Conservation (phyloP, 2,329 filamentous ascomycete species). For the Plenodomus lindquistii region DNA sequence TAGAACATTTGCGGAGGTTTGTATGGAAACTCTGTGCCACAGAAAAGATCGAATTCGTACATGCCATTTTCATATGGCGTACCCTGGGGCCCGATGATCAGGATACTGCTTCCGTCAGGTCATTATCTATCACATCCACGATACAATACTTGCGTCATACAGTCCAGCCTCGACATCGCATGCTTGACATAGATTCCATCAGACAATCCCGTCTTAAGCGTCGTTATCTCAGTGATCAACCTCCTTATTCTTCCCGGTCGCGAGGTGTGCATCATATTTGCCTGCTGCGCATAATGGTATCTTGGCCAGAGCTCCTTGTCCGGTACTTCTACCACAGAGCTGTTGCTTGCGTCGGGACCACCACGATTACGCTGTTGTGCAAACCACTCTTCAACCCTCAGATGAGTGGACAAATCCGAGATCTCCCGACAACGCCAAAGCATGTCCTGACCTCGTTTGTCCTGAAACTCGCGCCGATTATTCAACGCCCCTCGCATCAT, state of each 20-base stretch:
- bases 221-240: slow-evolving; percentile 46
- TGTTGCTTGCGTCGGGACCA: neutral
- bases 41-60: slow-evolving; percentile 58
- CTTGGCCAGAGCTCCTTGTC: slow-evolving; percentile 43
- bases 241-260: slow-evolving; percentile 51
- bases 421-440: slow-evolving; percentile 39
- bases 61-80: slow-evolving; percentile 58
- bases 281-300: slow-evolving; percentile 19
- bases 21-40: slow-evolving; percentile 47
- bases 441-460: slow-evolving; percentile 29
- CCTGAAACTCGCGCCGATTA: slow-evolving; percentile 12
- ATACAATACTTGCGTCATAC: slow-evolving; percentile 45
- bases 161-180: slow-evolving; percentile 49
- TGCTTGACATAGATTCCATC: slow-evolving; percentile 56
- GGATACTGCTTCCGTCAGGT: neutral
- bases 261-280: slow-evolving; percentile 7
- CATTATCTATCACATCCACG: slow-evolving; percentile 25
- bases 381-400: slow-evolving; percentile 6
- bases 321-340: slow-evolving; percentile 31
- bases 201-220: slow-evolving; percentile 51
- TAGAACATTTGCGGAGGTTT: slow-evolving; percentile 49
- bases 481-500: slow-evolving; percentile 15
- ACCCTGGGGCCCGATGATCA: slow-evolving; percentile 52
- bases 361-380: neutral
- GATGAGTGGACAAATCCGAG: slow-evolving; percentile 23